Percentiles rank a stretch among this genome's conserved stretches.
These are phyloP conservation scores for Haematococcus sp. DNA, from an alignment of 139 green algal species.

Conservation along the genomic window DNA sequence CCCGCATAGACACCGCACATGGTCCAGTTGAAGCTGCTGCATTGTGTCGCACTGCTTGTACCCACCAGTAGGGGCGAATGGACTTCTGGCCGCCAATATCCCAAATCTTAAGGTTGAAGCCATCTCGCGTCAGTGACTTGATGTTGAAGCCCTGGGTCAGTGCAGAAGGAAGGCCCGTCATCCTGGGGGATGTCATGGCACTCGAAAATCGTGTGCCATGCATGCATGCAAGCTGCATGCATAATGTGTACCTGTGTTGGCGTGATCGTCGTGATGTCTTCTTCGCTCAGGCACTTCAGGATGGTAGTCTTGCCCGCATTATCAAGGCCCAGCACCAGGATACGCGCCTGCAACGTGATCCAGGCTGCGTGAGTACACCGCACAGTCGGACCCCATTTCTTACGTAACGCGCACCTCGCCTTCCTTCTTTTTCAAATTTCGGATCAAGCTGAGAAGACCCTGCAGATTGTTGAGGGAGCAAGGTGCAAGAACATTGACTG, in stretches of 20 bases:
- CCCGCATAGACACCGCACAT: too few relatives aligned
- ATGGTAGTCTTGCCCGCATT: conserved; percentile 88
- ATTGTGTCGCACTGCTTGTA: too few relatives aligned
- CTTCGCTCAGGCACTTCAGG: conserved; percentile 69
- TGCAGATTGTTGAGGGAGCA: conserved; percentile 19
- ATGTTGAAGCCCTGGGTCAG: conserved; percentile 81
- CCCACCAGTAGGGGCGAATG: conserved; percentile 79
- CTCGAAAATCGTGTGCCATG: background rate
- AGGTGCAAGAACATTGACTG: background rate
- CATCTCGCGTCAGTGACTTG: conserved; percentile 73
- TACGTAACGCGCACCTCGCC: conserved; percentile 46
- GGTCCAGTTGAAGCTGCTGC: background rate
- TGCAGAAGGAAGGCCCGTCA: too few relatives aligned
- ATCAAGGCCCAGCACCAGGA: conserved; percentile 80
- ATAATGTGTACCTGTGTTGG: conserved; percentile 59
- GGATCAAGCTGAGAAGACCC: conserved; percentile 60
- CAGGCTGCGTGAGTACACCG: background rate
- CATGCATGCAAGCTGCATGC: background rate
- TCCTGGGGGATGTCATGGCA: background rate
- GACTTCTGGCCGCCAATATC: conserved; percentile 83
- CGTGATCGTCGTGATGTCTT: conserved; percentile 80
- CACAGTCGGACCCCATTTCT: background rate
- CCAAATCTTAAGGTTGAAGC: conserved; percentile 87
- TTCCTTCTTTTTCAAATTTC: conserved; percentile 60
- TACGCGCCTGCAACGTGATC: conserved; percentile 56